Evolutionary conservation across 2,329 filamentous ascomycete genomes (phyloP), one percentile per base, ranked within the genome.

Genomic region (Ascomycota sp.): DNA sequence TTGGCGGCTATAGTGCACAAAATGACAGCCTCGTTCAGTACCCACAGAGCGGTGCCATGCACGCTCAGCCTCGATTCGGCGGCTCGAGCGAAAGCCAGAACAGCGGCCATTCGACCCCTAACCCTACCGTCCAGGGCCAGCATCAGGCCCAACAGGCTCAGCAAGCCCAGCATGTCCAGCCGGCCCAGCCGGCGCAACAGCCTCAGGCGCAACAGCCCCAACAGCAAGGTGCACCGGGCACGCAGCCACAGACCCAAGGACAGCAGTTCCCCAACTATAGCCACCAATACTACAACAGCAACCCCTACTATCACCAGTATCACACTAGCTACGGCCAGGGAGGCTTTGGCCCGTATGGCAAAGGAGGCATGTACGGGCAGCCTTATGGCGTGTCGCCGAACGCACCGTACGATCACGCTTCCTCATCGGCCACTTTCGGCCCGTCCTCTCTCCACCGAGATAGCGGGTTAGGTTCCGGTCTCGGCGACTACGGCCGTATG

Each of bases 61-160:
- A 57, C 37, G 73, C 56, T 48, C 65, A 63, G 38, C 65, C 69
- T 4, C 65, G 71, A 31, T 75, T 73, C 27, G 63, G 63, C 20
- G 59, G 57, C 38, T 59, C 61, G 20, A 56, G 63, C 35, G 82
- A 92, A 32, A 66, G 69, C 36, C 79, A 83, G 44, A 82, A 76
- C 57, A 93, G 82, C 48, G 86, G 83, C 27, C 77, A 89, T 51
- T 86, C 77, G 43, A 94, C 85, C 3, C 85, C 86, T 23, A 89
- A 91, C 56, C 83, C 85, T 20, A 64, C 75, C 25, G 55, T 57
- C 8, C 65, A 68, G 45, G 56, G 55, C 28, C 65, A 67, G 41
- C 53, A 56, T 37, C 35, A 50, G 12, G 57, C 60, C 35, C 56
- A 53, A 29, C 55, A 55, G 20, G 28, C 10, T 7, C 60, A 59